Conservation (phyloP, 306 rosid species). For the Gastrolobium villosum region DNA sequence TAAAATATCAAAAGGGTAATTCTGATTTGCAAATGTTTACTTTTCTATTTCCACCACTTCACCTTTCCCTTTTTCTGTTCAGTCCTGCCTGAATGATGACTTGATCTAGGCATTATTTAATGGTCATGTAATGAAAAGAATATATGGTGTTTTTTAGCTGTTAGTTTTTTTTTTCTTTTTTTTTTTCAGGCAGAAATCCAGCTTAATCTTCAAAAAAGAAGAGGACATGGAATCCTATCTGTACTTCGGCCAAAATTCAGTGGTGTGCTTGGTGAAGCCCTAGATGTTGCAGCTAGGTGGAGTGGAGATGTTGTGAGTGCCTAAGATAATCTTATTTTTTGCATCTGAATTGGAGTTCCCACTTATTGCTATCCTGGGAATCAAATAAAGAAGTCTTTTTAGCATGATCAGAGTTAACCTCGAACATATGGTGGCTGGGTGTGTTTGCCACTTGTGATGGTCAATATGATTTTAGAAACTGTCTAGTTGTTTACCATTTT, state of each 20-base stretch:
- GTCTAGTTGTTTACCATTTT: slow-evolving; percentile 6
- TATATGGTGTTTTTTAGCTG: slow-evolving; percentile 28
- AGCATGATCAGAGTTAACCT: neutral
- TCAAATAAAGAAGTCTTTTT: slow-evolving; percentile 24
- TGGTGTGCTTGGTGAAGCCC: slow-evolving; percentile 93
- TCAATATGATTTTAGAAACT: slow-evolving; percentile 27
- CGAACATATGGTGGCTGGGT: neutral
- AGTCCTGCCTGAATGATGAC: slow-evolving; percentile 39
- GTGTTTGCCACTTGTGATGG: slow-evolving; percentile 5
- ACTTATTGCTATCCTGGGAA: slow-evolving; percentile 17
- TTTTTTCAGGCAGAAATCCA: slow-evolving; percentile 87
- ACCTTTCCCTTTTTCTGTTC: slow-evolving; percentile 28
- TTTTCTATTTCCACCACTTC: slow-evolving; percentile 17
- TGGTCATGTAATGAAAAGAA: slow-evolving; percentile 14
- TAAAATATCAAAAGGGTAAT: neutral
- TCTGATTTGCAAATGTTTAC: neutral
- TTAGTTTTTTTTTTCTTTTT: slow-evolving; percentile 43
- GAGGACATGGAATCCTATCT: slow-evolving; percentile 93
- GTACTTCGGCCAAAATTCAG: slow-evolving; percentile 88
- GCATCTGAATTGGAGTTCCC: slow-evolving; percentile 19
- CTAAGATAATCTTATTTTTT: slow-evolving; percentile 43
- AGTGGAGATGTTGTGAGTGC: slow-evolving; percentile 98
- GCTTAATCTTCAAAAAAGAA: slow-evolving; percentile 89
- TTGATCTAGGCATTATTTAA: slow-evolving; percentile 18
- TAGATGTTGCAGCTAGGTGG: slow-evolving; percentile 97